Evolutionary conservation across 257 asterid species (phyloP), one percentile per base, ranked within the genome.

Genomic region (Nicotiana tabacum): DNA sequence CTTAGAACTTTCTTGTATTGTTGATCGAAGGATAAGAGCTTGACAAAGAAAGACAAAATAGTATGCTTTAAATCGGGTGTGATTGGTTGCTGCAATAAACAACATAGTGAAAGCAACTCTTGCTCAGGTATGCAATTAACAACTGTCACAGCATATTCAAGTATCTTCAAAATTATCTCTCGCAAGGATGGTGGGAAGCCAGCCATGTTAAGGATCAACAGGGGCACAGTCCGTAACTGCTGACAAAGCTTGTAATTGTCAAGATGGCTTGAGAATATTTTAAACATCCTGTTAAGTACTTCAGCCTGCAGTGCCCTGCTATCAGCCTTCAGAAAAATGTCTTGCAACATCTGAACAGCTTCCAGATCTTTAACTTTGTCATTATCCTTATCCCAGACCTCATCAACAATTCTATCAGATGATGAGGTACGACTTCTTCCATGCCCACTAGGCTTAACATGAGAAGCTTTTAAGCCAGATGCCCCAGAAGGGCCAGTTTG

Each of bases 281-380:
- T 96, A 85, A 96, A 96, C 95, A 96, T 88, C 90, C 96, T 90
- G 87, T 89, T 96, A 30, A 96, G 88, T 66, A 96, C 99, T 91
- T 96, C 98, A 1, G 93, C 95, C 92, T 94, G 97, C 88, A 96
- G 89, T 86, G 92, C 96, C 74, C 92, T 91, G 86, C 89, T 93
- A 85, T 92, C 97, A 80, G 99, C 95, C 90, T 94, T 94, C 46
- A 96, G 93, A 85, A 96, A 90, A 84, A 96, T 94, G 89, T 94
- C 98, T 87, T 93, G 99, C 92, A 96, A 90, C 93, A 93, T 91
- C 82, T 93, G 98, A 55, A 96, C 97, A 86, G 99, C 99, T 90
- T 94, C 98, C 84, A 96, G 89, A 87, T 94, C 99, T 90, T 92
- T 94, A 82, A 94, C 94, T 90, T 93, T 93, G 87, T 88, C 96